Conservation (phyloP, 306 rosid species). For the Pachyrhizus erosus region DNA sequence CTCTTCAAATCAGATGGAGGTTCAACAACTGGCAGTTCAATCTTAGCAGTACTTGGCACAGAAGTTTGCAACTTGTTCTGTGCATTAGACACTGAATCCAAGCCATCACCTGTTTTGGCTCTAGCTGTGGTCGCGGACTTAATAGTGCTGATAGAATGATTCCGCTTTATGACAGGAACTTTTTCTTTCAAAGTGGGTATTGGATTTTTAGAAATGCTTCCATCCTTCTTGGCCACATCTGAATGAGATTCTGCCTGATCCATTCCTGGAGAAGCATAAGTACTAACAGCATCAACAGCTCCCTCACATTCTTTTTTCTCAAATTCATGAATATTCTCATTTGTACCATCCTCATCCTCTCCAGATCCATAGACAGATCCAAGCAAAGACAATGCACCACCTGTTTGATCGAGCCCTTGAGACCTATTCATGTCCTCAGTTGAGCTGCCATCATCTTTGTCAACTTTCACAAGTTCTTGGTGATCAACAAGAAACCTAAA, state of each 20-base stretch:
- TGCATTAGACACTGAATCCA: constrained; percentile 40
- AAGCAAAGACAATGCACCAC: constrained; percentile 89
- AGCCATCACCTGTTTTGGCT: constrained; percentile 50
- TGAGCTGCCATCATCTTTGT: constrained; percentile 49
- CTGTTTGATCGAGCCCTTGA: constrained; percentile 56
- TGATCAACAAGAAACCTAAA: constrained; percentile 81
- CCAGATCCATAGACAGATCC: constrained; percentile 85
- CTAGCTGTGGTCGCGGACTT: constrained; percentile 50
- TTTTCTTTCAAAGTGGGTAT: constrained; percentile 61
- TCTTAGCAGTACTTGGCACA: constrained; percentile 48
- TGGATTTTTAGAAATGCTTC: constrained; percentile 47
- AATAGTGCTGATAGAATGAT: constrained; percentile 55
- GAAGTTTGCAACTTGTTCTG: constrained; percentile 49
- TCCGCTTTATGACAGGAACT: constrained; percentile 65
- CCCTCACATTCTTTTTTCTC: constrained; percentile 41
- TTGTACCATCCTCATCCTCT: constrained; percentile 77
- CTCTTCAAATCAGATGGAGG: constrained; percentile 79
- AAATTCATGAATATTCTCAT: constrained; percentile 47
- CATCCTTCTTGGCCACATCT: constrained; percentile 54
- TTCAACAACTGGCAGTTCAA: constrained; percentile 71
- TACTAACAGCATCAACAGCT: constrained; percentile 46
- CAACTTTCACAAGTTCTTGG: constrained; percentile 68
- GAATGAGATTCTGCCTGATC: constrained; percentile 51
- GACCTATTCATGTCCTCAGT: constrained; percentile 53
- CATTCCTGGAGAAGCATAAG: constrained; percentile 45